phyloP scores from a whole-genome alignment of 345 rosid species.

The Eucalyptus sp. region DNA sequence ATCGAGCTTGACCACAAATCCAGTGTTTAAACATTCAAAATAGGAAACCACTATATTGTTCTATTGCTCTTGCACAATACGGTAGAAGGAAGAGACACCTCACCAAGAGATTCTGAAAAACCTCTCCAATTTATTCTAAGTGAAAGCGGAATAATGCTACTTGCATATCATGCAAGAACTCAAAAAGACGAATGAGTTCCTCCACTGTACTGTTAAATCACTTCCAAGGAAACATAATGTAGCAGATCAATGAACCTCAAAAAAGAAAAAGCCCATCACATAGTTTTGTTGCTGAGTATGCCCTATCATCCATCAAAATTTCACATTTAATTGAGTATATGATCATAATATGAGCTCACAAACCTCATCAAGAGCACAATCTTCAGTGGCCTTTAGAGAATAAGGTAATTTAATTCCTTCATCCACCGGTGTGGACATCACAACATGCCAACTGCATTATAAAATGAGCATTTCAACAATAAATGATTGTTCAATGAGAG shows the following conservation, averaged over 20 bases:
- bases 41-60: not conserved
- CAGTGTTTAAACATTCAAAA: not conserved
- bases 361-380: constrained; percentile 53
- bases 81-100: not conserved
- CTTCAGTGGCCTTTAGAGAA: constrained; percentile 60
- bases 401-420: constrained; percentile 60
- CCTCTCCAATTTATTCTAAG: not conserved
- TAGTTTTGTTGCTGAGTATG: not conserved
- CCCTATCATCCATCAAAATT: not conserved
- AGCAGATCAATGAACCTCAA: not conserved
- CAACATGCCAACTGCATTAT: constrained; percentile 63
- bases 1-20: not conserved
- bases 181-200: not conserved
- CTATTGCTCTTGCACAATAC: not conserved
- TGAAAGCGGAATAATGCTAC: not conserved
- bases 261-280: not conserved
- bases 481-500: not conserved
- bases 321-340: not conserved
- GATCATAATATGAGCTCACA: not conserved
- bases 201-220: not conserved
- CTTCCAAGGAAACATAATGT: not conserved
- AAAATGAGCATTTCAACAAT: not conserved
- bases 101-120: not conserved
- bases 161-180: not conserved
- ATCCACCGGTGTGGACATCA: constrained; percentile 60